Percentiles rank a stretch among this genome's conserved stretches.
phyloP scores from a whole-genome alignment of 2,329 filamentous ascomycete genomes.

The Penicillium verrucosum region DNA sequence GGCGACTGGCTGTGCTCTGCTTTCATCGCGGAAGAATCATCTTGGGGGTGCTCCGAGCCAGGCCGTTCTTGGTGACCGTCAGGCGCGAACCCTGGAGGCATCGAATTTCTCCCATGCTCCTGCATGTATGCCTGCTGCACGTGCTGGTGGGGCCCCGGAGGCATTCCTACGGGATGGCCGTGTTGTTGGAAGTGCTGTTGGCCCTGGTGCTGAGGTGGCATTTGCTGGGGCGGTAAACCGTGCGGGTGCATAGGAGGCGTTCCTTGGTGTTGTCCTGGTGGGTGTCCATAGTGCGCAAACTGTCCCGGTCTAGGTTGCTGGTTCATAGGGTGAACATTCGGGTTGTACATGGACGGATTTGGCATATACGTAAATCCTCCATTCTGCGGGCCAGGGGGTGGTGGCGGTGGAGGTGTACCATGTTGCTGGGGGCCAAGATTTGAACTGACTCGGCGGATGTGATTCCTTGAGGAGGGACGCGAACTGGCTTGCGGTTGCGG shows the following conservation, averaged over 20 bases:
- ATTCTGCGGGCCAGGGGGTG: constrained; percentile 52
- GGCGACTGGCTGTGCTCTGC: constrained; percentile 46
- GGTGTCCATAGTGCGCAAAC: constrained; percentile 42
- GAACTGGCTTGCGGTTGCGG: constrained; percentile 76
- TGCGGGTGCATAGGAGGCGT: constrained; percentile 26
- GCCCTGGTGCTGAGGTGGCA: constrained; percentile 41
- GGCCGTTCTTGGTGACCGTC: constrained; percentile 56
- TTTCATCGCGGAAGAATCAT: constrained; percentile 48
- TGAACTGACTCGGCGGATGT: constrained; percentile 70
- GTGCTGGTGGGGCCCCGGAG: constrained; percentile 45
- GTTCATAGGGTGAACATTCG: constrained; percentile 53
- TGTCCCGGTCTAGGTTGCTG: constrained; percentile 45
- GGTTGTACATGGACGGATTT: constrained; percentile 81
- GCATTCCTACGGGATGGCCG: constrained; percentile 30
- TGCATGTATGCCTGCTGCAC: constrained; percentile 70
- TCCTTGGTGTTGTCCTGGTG: constrained; percentile 40
- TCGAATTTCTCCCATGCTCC: constrained; percentile 70
- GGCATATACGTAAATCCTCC: constrained; percentile 82
- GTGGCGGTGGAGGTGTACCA: constrained; percentile 57
- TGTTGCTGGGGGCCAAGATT: constrained; percentile 67
- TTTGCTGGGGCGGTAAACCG: constrained; percentile 28
- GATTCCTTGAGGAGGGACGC: constrained; percentile 75
- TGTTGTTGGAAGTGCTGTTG: constrained; percentile 41
- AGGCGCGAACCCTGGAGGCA: constrained; percentile 66
- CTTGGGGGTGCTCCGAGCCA: constrained; percentile 55